These are phyloP conservation scores for Metschnikowia noctiluminum DNA, from an alignment of 805 yeast species.

Conservation along the genomic window DNA sequence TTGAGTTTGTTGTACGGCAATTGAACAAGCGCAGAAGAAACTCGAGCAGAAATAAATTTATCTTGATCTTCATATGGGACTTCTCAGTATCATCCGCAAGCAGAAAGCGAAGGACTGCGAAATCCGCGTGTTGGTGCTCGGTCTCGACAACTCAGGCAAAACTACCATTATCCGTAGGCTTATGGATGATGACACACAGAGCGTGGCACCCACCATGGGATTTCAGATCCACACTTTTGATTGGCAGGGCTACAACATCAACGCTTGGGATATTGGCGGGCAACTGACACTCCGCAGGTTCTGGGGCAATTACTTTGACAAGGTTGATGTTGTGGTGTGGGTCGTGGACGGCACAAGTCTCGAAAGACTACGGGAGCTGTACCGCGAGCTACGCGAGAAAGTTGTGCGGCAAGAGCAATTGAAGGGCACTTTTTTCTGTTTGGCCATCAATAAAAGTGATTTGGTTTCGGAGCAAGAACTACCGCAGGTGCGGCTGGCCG, in stretches of 20 bases:
- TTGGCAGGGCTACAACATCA: conserved; percentile 43
- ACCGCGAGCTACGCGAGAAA: conserved; percentile 55
- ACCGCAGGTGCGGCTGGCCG: conserved; percentile 8
- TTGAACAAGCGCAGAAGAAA: not conserved
- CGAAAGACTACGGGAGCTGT: conserved; percentile 63
- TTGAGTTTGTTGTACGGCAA: too few species aligned
- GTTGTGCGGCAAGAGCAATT: conserved; percentile 65
- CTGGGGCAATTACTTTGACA: conserved; percentile 85
- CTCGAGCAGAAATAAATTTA: too few species aligned
- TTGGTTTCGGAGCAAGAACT: conserved; percentile 32
- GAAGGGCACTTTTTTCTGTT: conserved; percentile 63
- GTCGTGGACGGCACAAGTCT: conserved; percentile 69
- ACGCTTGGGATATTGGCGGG: conserved; percentile 88
- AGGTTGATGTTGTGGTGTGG: conserved; percentile 74
- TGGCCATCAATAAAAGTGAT: conserved; percentile 77
- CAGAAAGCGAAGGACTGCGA: conserved; percentile 81
- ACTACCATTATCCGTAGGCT: conserved; percentile 72
- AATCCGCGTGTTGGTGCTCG: conserved; percentile 69
- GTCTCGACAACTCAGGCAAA: conserved; percentile 90
- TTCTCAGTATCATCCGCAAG: conserved; percentile 72
- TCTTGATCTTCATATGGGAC: conserved; percentile 58
- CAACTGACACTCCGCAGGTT: conserved; percentile 39
- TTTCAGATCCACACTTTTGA: conserved; percentile 68
- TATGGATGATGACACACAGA: conserved; percentile 45
- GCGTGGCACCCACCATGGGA: conserved; percentile 88